phyloP scores from a whole-genome alignment of 2,329 filamentous ascomycete genomes.

The Apiospora marii region DNA sequence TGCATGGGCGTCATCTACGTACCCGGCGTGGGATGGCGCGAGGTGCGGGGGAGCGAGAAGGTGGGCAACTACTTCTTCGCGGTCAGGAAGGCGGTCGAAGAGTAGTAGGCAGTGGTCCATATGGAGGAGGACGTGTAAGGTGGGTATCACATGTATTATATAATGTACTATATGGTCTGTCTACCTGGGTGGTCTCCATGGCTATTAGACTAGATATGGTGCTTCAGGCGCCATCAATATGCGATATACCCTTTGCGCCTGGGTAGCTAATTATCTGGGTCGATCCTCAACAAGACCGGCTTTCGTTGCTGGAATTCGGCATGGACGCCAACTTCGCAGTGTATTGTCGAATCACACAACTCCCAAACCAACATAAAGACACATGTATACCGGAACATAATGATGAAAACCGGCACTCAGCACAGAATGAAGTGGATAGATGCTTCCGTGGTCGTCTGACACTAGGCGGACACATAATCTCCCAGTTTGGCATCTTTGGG shows the following conservation, averaged over 20 bases:
- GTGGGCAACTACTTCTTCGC: slow-evolving; percentile 97
- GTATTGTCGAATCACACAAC: not conserved
- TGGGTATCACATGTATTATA: slow-evolving; percentile 15
- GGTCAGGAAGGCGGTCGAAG: slow-evolving; percentile 52
- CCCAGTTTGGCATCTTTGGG: not conserved
- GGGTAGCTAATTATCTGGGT: not conserved
- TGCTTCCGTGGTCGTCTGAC: not conserved
- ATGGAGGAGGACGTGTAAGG: not conserved
- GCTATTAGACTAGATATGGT: not conserved
- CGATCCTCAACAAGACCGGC: not conserved
- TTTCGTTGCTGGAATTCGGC: not conserved
- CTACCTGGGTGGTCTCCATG: not conserved
- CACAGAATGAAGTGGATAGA: not conserved
- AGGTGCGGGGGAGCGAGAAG: slow-evolving; percentile 80
- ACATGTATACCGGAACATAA: not conserved
- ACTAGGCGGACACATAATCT: not conserved
- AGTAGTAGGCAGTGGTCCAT: not conserved
- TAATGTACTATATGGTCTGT: slow-evolving; percentile 1
- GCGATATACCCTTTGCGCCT: not conserved
- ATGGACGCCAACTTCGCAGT: not conserved
- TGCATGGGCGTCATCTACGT: slow-evolving; percentile 89
- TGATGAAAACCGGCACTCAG: not conserved
- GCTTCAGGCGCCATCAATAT: not conserved
- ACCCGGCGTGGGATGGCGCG: slow-evolving; percentile 88
- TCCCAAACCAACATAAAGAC: not conserved